Base-by-base conservation (phyloP, 2,329 filamentous ascomycete genomes). In the Claviceps quebecensis region DNA sequence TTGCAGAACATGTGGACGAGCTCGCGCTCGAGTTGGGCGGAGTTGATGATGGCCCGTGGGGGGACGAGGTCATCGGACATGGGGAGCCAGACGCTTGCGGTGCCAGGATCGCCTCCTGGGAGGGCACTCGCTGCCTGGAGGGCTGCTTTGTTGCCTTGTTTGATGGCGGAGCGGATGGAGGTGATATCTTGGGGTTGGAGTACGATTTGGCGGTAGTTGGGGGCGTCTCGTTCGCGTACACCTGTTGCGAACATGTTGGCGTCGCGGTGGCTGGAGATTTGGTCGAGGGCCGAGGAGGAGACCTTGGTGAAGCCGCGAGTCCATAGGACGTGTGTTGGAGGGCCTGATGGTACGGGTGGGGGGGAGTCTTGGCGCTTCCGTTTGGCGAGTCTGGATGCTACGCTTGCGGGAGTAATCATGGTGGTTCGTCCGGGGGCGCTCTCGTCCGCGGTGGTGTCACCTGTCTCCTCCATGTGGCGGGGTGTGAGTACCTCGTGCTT, bases 1-100 rank as follows among this genome's bases (percentile, higher is more conserved):
- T 97, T 97, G 58, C 89, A 88, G 65, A 97, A 95, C 87, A 97
- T 96, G 60, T 94, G 86, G 59, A 94, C 87, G 11, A 97, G 72
- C 65, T 97, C 91, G 57, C 89, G 87, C 67, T 97, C 91, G 16
- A 97, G 75, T 65, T 97, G 93, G 1, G 85, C 81, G 48, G 86
- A 90, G 66, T 97, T 97, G 66, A 97, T 87, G 59, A 97, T 95
- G 19, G 83, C 87, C 59, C 83, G 87, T 0, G 93, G 91, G 2
- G 91, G 87, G 2, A 91, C 75, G 26, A 95, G 73, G 52, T 96
- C 87, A 48, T 83, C 77, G 2, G 79, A 84, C 52, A 86, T 77
- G 8, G 86, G 81, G 6, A 91, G 69, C 73, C 77, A 79, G 19
- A 86, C 71, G 52, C 70, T 76, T 6, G 75, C 71, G 2, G 72